Conservation (phyloP, 306 rosid species). For the Sicyos baderoa region DNA sequence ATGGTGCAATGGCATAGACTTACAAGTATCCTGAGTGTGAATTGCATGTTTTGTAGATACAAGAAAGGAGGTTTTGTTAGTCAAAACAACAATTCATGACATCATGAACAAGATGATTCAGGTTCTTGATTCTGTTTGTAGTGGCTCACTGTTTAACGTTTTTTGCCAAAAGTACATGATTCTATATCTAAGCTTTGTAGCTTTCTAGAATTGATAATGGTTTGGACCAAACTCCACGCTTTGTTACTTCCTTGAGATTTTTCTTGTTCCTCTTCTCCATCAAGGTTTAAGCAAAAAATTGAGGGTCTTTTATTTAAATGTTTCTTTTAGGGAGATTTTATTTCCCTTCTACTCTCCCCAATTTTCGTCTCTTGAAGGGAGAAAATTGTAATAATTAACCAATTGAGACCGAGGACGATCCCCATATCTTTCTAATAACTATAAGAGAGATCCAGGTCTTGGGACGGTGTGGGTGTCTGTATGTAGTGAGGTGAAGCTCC, state of each 20-base stretch:
- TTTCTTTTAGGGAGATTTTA: background rate
- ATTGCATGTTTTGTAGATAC: slow-evolving; percentile 45
- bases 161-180: background rate
- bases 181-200: slow-evolving; percentile 1
- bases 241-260: background rate
- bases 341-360: slow-evolving; percentile 1
- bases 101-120: slow-evolving; percentile 82
- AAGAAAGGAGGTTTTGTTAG: slow-evolving; percentile 77
- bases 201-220: slow-evolving; percentile 5
- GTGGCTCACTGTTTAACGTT: background rate
- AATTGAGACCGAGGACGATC: background rate
- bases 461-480: no score
- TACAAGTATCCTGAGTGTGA: slow-evolving; percentile 25
- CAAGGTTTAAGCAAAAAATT: background rate
- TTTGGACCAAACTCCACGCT: background rate
- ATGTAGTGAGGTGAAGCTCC: no score
- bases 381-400: background rate
- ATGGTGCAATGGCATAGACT: slow-evolving; percentile 12
- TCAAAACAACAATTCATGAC: slow-evolving; percentile 94
- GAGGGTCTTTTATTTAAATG: background rate
- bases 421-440: background rate
- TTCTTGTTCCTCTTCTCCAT: background rate
- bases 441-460: no score
- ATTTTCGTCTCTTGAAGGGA: background rate
- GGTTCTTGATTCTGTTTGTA: slow-evolving; percentile 32